These are phyloP conservation scores for Omphalotus olearius DNA, from an alignment of 1,284 basidiomycete genomes.

Conservation along the genomic window DNA sequence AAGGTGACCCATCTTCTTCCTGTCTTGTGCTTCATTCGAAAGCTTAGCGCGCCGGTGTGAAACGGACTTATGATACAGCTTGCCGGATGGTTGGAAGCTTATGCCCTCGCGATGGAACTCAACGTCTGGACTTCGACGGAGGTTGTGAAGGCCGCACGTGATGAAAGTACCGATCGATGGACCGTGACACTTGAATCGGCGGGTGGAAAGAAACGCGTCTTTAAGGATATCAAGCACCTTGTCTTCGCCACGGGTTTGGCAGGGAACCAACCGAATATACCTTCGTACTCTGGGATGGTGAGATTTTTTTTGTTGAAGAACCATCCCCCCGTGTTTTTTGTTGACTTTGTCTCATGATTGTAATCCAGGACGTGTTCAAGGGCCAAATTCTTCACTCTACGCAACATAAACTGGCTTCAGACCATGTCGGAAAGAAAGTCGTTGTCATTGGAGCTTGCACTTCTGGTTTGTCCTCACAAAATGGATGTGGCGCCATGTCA, in stretches of 20 bases:
- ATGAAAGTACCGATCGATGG: constrained; percentile 31
- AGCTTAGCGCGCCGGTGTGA: neutral
- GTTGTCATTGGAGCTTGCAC: constrained; percentile 64
- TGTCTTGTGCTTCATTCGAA: no score
- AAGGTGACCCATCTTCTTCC: constrained; percentile 5
- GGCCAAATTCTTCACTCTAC: constrained; percentile 13
- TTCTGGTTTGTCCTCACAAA: constrained; percentile 34
- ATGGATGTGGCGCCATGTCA: neutral
- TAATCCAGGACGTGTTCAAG: constrained; percentile 25
- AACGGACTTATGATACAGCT: constrained; percentile 23
- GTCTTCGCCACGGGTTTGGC: constrained; percentile 41
- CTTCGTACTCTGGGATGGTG: constrained; percentile 31
- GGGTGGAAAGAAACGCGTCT: constrained; percentile 25
- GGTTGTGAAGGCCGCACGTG: constrained; percentile 27
- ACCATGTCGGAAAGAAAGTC: constrained; percentile 14
- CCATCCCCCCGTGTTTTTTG: neutral
- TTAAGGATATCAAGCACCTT: constrained; percentile 28
- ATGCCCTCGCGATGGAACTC: constrained; percentile 39
- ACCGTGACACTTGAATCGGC: constrained; percentile 37
- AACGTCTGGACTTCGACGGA: constrained; percentile 41
- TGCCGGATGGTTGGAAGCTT: constrained; percentile 46
- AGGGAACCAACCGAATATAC: constrained; percentile 31
- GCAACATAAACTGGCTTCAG: constrained; percentile 10
- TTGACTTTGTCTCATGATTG: neutral
- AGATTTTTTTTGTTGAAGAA: neutral